Conservation (phyloP, 148 eudicot species). For the Beta vulgaris region DNA sequence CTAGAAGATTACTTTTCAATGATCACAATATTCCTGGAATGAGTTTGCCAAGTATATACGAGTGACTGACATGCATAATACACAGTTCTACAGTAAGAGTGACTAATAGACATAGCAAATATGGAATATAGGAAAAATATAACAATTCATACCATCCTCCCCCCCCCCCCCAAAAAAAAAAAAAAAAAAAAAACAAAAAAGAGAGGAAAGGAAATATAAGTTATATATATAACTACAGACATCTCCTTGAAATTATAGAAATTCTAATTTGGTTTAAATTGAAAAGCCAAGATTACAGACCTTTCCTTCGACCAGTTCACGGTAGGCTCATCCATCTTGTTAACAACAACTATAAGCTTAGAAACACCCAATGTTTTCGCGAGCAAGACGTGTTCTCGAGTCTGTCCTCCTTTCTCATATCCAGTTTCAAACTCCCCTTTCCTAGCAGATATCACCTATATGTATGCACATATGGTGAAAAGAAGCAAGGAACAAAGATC, state of each 20-base stretch:
- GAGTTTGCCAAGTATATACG: too few species aligned
- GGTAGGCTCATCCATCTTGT: slow-evolving; percentile 97
- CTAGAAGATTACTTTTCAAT: too few species aligned
- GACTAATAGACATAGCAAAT: too few species aligned
- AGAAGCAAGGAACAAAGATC: neutral
- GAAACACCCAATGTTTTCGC: slow-evolving; percentile 96
- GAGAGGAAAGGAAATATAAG: neutral
- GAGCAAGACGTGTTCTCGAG: slow-evolving; percentile 93
- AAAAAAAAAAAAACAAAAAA: neutral
- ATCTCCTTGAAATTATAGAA: neutral
- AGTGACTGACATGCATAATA: too few species aligned
- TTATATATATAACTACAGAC: too few species aligned
- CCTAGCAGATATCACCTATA: slow-evolving; percentile 93
- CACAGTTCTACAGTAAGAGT: too few species aligned
- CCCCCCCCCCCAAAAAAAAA: slow-evolving; percentile 3
- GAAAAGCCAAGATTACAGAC: slow-evolving; percentile 29
- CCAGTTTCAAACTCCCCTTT: slow-evolving; percentile 99
- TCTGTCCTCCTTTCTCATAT: slow-evolving; percentile 97
- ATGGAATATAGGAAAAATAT: too few species aligned
- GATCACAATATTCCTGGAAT: too few species aligned
- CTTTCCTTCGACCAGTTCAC: slow-evolving; percentile 95
- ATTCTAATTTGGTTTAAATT: neutral
- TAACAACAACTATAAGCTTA: slow-evolving; percentile 82
- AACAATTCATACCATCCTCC: too few species aligned
- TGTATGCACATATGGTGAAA: neutral